Conservation (phyloP, 176 grass and related monocot species). For the Olyra latifolia region DNA sequence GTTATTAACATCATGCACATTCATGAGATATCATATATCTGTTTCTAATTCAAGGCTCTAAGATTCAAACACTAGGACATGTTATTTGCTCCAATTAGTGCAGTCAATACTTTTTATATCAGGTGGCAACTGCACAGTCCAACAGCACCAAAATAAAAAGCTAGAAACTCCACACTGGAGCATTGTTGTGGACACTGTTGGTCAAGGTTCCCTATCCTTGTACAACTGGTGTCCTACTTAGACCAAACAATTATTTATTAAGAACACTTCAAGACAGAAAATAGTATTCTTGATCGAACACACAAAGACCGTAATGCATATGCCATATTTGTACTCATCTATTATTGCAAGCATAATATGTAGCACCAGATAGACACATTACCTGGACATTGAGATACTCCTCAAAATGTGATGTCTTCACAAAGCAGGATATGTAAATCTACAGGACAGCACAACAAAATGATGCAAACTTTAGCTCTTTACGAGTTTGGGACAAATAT, state of each 20-base stretch:
- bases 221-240: constrained; percentile 1
- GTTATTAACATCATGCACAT: constrained; percentile 6
- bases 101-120: constrained; percentile 15
- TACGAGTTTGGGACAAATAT: background rate
- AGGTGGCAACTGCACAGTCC: background rate
- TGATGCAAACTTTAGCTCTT: constrained; percentile 27
- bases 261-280: constrained; percentile 13
- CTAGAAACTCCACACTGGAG: background rate
- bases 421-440: constrained; percentile 93
- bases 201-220: background rate
- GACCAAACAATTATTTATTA: constrained; percentile 1
- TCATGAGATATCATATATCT: background rate
- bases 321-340: constrained; percentile 17
- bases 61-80: constrained; percentile 21
- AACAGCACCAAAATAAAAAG: constrained; percentile 2
- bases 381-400: constrained; percentile 97
- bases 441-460: constrained; percentile 46
- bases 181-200: background rate
- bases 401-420: constrained; percentile 93
- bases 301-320: background rate
- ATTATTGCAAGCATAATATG: constrained; percentile 24
- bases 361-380: constrained; percentile 10
- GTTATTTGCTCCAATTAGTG: constrained; percentile 6
- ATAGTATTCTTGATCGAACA: background rate
- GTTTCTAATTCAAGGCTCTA: constrained; percentile 4